Evolutionary conservation across 306 rosid genomes (phyloP).

Genomic region (Acacia crassicarpa): DNA sequence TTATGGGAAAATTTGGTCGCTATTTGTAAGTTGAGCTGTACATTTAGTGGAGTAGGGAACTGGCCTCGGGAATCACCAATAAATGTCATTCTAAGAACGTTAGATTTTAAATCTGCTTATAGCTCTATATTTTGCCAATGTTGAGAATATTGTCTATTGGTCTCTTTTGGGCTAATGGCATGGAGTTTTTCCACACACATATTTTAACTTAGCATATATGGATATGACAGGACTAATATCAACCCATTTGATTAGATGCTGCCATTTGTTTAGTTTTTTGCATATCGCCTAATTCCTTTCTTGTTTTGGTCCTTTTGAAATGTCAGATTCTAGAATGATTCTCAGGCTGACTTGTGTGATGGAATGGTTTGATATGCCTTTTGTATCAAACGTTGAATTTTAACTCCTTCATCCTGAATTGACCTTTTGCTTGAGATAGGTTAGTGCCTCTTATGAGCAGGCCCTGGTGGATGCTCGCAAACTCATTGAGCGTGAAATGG

Average conservation of each 20-base stretch:
- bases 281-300: background rate
- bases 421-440: constrained; percentile 55
- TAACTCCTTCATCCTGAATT: background rate
- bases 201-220: constrained; percentile 17
- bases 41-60: background rate
- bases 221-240: constrained; percentile 9
- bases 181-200: background rate
- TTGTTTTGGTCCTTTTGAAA: background rate
- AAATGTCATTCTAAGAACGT: background rate
- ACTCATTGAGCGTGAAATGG: constrained; percentile 85
- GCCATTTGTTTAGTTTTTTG: constrained; percentile 3
- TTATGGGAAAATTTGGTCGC: background rate
- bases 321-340: background rate
- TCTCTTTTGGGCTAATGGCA: background rate
- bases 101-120: background rate
- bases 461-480: constrained; percentile 87
- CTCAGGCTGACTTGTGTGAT: constrained; percentile 20
- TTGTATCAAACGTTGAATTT: constrained; percentile 7
- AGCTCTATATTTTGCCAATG: background rate
- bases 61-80: background rate
- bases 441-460: constrained; percentile 94
- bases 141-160: background rate
- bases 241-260: constrained; percentile 1
- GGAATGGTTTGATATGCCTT: constrained; percentile 12
- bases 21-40: background rate